Base-by-base conservation (phyloP, 2,329 filamentous ascomycete species). In the Cladosporium cucumerinum region DNA sequence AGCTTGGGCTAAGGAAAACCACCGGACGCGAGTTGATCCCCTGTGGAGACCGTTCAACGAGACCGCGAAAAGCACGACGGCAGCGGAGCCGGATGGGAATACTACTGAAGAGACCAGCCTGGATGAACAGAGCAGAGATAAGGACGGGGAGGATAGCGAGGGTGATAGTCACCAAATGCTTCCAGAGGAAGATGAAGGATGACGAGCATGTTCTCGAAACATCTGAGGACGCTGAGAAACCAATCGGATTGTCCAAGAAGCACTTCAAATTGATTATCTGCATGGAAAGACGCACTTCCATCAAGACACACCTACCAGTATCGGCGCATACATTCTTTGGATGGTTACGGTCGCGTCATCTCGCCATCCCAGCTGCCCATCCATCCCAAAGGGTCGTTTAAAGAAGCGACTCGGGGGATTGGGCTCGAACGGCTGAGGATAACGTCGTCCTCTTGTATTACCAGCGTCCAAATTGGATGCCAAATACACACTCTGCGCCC, bases 11-110 rank as follows among this genome's bases (percentile, higher is more conserved):
- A 43, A 58, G 26, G 21, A 46, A 21, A 64, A 64, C 5, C 39
- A 57, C 18, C 28, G 61, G 26, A 34, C 28, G 7, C 54, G 52
- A 21, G n/a, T 64, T n/a, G 54, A 64, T 57, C 61, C 61, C 2
- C 5, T 64, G 61, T 64, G 46, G 39, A 48, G 30, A 14, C 32
- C 54, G 30, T 11, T 32, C 3, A 32, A 32, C n/a, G 18, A 21
- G 18, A 54, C 16, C 2, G 8, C 3, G 51, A 23, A 26, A 28
- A 21, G 32, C 2, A 32, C 18, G 3, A 32, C 3, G 3, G 10
- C 6, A 6, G 51, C 26, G 18, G 51, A 32, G 16, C 26, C 21
- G 18, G 8, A 32, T 5, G 51, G 5, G 11, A 2, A 14, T 10
- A n/a, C 10, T 5, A n/a, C 11, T 2, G 51, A 54, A n/a, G 51